Base-by-base conservation (phyloP, 2,329 filamentous ascomycete species). In the Talaromyces funiculosus region DNA sequence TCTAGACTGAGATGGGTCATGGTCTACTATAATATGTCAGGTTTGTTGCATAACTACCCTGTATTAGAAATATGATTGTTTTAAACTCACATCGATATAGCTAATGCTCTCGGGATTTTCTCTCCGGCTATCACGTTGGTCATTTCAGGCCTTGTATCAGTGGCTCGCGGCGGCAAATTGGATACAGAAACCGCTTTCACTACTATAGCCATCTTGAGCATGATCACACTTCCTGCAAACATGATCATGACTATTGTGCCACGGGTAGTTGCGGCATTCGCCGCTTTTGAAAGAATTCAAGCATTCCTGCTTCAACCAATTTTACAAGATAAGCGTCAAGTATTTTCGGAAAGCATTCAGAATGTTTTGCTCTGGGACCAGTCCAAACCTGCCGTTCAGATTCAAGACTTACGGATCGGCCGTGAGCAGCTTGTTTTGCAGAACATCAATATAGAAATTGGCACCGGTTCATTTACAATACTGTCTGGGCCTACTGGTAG, bases 401-500 rank as follows among this genome's bases (percentile, higher is more conserved):
- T 55, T 14, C 31, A 7, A 22, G 49, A 60, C 31, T 16, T 60
- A 29, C 18, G n/a, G 9, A 47, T 60, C 16, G 51, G 49, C 29
- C 20, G 45, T 31, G 20, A 56, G 26, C 16, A 38, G n/a, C 70
- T 78, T 3, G 66, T 74, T n/a, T 63, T 82, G 49, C 72, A 76
- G 31, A 67, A 71, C 12, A 73, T 81, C 57, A 75, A 72, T 7
- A 63, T 81, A 33, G 68, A 65, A 14, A 68, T 81, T 38, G 71
- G 75, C 29, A 72, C 72, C 18, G 74, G 73, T 35, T 77, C 75
- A 61, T 73, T 81, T 51, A 78, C 77, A 24, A 77, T 81, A 67
- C 66, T 82, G 10, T 71, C 81, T 59, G 80, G 80, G n/a, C 80
- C 80, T 16, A 78, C 81, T 35, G 81, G 79, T 2, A 81, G 77